Conservation (phyloP, 192 early-diverging fungal genomes). For the Coemansia sp. region DNA sequence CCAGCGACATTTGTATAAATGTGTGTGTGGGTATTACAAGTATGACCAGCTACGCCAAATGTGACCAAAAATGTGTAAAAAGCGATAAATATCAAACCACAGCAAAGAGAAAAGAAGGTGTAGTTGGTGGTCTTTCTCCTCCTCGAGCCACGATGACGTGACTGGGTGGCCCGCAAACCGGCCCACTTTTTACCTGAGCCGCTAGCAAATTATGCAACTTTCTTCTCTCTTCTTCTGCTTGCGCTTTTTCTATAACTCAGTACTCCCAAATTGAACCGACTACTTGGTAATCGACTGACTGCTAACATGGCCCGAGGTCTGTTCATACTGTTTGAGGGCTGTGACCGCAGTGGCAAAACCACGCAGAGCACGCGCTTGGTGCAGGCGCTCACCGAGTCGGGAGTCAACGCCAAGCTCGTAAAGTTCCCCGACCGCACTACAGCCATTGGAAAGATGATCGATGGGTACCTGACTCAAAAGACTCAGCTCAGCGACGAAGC, state of each 20-base stretch:
- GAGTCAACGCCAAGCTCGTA: constrained; percentile 59
- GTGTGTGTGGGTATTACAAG: neutral
- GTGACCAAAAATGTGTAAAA: neutral
- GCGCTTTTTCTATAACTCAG: neutral
- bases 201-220: neutral
- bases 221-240: neutral
- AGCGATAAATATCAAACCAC: neutral
- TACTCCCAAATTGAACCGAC: constrained; percentile 7
- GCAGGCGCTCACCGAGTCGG: constrained; percentile 56
- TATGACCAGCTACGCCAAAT: neutral
- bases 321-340: constrained; percentile 93
- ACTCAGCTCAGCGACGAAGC: constrained; percentile 78
- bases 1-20: constrained; percentile 42
- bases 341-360: constrained; percentile 92
- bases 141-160: constrained; percentile 14
- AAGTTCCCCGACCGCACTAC: constrained; percentile 97
- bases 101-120: constrained; percentile 4
- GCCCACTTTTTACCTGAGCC: neutral
- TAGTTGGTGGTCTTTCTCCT: neutral
- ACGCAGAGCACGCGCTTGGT: constrained; percentile 81
- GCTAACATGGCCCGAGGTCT: constrained; percentile 68
- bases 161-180: neutral
- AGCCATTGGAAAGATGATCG: constrained; percentile 88
- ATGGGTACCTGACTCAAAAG: constrained; percentile 77
- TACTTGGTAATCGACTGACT: constrained; percentile 12